Conservation (phyloP, 169 alveolate genomes). For the Eimeria tenella region DNA sequence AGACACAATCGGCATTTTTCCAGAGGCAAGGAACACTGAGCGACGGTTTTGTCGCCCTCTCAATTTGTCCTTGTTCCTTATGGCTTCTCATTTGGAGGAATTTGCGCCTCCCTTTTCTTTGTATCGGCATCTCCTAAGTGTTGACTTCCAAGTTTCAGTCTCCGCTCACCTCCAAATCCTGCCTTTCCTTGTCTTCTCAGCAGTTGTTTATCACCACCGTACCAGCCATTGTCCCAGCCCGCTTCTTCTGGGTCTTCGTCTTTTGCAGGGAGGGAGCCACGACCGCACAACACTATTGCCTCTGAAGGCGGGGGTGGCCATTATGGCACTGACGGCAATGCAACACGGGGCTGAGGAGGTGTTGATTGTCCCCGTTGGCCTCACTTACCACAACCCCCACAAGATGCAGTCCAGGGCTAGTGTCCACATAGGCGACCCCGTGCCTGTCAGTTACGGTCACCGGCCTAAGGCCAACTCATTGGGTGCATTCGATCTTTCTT, state of each 20-base stretch:
- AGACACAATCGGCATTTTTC: conserved; percentile 64
- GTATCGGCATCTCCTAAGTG: no score
- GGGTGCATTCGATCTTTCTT: no score
- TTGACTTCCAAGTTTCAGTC: not conserved
- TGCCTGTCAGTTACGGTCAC: conserved; percentile 79
- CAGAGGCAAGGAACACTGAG: conserved; percentile 25
- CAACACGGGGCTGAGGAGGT: conserved; percentile 94
- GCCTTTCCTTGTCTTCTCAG: not conserved
- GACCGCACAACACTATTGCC: conserved; percentile 95
- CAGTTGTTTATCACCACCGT: not conserved
- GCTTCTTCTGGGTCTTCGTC: not conserved
- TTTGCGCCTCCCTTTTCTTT: not conserved
- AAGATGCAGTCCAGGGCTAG: conserved; percentile 91
- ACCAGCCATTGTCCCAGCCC: no score
- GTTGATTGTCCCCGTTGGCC: conserved; percentile 92
- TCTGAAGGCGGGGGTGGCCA: conserved; percentile 95
- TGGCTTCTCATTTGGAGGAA: not conserved
- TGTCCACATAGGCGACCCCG: conserved; percentile 90
- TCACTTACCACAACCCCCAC: conserved; percentile 89
- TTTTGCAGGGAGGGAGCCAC: conserved; percentile 95
- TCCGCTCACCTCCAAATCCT: not conserved
- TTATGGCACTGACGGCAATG: conserved; percentile 95
- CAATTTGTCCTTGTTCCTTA: not conserved
- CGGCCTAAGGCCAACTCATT: not conserved
- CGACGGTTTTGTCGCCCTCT: not conserved